These are phyloP conservation scores for Fusarium sterilihyphosum DNA, from an alignment of 2,329 filamentous ascomycete species.

Conservation along the genomic window DNA sequence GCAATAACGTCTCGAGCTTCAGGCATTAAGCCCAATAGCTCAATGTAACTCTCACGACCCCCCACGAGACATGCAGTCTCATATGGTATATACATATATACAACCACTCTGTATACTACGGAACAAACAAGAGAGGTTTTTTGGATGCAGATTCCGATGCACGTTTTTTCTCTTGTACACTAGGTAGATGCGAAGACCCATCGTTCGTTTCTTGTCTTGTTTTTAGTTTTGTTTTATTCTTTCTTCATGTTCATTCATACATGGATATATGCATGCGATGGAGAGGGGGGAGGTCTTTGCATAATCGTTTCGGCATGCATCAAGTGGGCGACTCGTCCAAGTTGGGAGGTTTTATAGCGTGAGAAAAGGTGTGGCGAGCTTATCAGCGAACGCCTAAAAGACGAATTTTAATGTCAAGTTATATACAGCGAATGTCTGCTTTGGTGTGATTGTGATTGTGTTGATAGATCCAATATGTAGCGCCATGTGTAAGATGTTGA, in stretches of 20 bases:
- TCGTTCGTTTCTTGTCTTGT: neutral
- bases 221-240: neutral
- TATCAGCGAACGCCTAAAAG: conserved; percentile 28
- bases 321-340: neutral
- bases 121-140: conserved; percentile 36
- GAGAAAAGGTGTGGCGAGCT: conserved; percentile 22
- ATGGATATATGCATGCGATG: conserved; percentile 20
- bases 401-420: conserved; percentile 24
- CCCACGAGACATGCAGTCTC: conserved; percentile 8
- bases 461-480: neutral
- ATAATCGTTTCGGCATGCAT: conserved; percentile 35
- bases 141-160: conserved; percentile 34
- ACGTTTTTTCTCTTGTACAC: conserved; percentile 36
- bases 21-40: neutral
- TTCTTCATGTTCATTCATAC: conserved; percentile 4
- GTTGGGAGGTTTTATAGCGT: conserved; percentile 16
- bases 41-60: conserved; percentile 25
- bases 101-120: conserved; percentile 40
- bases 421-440: neutral
- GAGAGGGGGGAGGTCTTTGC: conserved; percentile 18
- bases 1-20: conserved; percentile 1
- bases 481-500: too few relatives aligned
- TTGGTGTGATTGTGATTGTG: neutral
- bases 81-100: conserved; percentile 40
- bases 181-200: conserved; percentile 24